These are phyloP conservation scores for Cladosporium sp. DNA, from an alignment of 2,329 filamentous ascomycete genomes.

Conservation along the genomic window DNA sequence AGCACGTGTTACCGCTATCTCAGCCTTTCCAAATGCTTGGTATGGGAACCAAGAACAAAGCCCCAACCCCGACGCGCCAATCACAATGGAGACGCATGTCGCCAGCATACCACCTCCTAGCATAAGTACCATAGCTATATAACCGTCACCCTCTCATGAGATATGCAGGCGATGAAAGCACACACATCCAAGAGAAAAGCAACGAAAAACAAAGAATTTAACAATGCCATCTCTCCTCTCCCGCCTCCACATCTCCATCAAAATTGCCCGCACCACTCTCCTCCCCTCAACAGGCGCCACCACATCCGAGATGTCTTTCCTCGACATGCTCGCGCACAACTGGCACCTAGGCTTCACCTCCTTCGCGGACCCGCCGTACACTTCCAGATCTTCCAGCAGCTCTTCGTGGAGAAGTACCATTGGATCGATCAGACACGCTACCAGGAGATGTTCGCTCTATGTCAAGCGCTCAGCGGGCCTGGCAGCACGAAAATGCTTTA, in stretches of 20 bases:
- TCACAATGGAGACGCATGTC: background rate
- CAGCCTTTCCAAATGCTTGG: background rate
- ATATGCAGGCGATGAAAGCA: background rate
- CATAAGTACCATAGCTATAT: background rate
- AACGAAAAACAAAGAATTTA: background rate
- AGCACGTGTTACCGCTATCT: background rate
- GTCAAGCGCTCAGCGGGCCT: slow-evolving; percentile 68
- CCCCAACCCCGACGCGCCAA: background rate
- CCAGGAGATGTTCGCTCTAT: slow-evolving; percentile 71
- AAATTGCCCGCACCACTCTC: slow-evolving; percentile 15
- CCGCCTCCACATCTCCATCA: background rate
- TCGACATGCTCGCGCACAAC: slow-evolving; percentile 30
- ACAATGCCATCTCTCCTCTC: background rate
- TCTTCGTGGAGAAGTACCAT: slow-evolving; percentile 60
- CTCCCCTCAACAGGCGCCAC: slow-evolving; percentile 6
- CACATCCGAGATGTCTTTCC: background rate
- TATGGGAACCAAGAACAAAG: background rate
- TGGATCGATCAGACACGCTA: slow-evolving; percentile 74
- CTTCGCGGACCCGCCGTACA: slow-evolving; percentile 64
- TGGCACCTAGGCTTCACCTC: slow-evolving; percentile 32
- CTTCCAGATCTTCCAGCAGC: slow-evolving; percentile 66
- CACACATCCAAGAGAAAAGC: background rate
- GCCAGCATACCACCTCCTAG: background rate
- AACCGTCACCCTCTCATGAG: background rate
- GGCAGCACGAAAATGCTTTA: slow-evolving; percentile 74